phyloP scores from a whole-genome alignment of 768 basidiomycete genomes.

The Leccinum longicurvipes region DNA sequence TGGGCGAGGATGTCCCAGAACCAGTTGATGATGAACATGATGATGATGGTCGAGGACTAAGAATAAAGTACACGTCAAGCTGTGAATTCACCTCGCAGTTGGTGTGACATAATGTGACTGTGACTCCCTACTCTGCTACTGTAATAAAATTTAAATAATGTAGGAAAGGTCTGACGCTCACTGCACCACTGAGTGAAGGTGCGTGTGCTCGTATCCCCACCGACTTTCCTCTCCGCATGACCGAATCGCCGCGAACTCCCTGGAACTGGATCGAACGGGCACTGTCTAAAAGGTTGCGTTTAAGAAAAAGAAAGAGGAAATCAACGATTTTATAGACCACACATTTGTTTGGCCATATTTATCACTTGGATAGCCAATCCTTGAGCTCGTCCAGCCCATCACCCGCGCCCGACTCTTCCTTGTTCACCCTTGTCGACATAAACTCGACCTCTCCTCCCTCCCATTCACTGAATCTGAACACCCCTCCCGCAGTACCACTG shows the following conservation, averaged over 20 bases:
- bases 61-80: conserved; percentile 21
- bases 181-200: conserved; percentile 45
- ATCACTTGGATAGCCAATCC: conserved; percentile 48
- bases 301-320: not conserved
- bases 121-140: conserved; percentile 4
- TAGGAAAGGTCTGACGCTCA: conserved; percentile 69
- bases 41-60: conserved; percentile 22
- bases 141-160: conserved; percentile 26
- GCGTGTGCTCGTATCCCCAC: conserved; percentile 61
- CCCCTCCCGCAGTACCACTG: conserved; percentile 44
- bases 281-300: conserved; percentile 73
- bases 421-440: conserved; percentile 51
- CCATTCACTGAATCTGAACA: conserved; percentile 78
- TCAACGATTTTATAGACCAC: conserved; percentile 16
- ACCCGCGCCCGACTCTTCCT: conserved; percentile 28
- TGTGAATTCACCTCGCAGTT: conserved; percentile 3
- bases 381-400: conserved; percentile 42
- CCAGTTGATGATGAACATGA: conserved; percentile 90
- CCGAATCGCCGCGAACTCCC: conserved; percentile 64
- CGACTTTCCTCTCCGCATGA: conserved; percentile 57
- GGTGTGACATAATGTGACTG: conserved; percentile 25
- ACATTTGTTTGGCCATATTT: conserved; percentile 30
- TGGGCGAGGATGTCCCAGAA: conserved; percentile 94
- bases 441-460: conserved; percentile 79
- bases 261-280: conserved; percentile 49